Conservation (phyloP, 2,329 filamentous ascomycete species). For the Arachnopeziza araneosa region DNA sequence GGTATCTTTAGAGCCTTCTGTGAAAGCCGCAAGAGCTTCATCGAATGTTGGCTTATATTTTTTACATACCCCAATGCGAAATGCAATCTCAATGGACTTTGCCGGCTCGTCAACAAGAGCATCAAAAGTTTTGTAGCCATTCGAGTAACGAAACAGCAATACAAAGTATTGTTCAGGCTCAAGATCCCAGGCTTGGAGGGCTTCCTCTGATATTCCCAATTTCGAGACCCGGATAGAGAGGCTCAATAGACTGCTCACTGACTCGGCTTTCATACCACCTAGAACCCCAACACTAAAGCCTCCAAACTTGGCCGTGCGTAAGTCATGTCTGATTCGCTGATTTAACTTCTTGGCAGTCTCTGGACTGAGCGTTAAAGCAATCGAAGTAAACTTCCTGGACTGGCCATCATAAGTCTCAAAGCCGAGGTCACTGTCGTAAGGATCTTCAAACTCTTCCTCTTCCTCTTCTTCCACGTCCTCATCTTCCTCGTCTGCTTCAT, state of each 20-base stretch:
- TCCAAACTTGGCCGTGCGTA: conserved; percentile 53
- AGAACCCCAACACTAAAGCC: conserved; percentile 68
- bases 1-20: conserved; percentile 26
- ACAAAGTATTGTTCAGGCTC: conserved; percentile 63
- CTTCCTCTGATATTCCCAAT: conserved; percentile 68
- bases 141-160: conserved; percentile 60
- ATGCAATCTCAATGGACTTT: conserved; percentile 40
- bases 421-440: conserved; percentile 18
- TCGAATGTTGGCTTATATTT: conserved; percentile 62
- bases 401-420: conserved; percentile 24
- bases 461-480: conserved; percentile 19
- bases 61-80: conserved; percentile 66
- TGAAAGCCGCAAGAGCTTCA: conserved; percentile 35
- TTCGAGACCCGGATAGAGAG: conserved; percentile 65
- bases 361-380: conserved; percentile 8
- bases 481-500: conserved; percentile 17
- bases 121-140: conserved; percentile 56
- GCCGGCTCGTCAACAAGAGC: conserved; percentile 41
- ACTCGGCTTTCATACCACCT: conserved; percentile 38
- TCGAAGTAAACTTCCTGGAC: neutral
- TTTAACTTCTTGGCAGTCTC: conserved; percentile 12
- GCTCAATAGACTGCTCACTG: conserved; percentile 48
- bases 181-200: conserved; percentile 72
- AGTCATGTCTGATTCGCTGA: conserved; percentile 50
- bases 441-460: conserved; percentile 18